Conservation (phyloP, 2,329 filamentous ascomycete species). For the Botryosphaeria agaves region DNA sequence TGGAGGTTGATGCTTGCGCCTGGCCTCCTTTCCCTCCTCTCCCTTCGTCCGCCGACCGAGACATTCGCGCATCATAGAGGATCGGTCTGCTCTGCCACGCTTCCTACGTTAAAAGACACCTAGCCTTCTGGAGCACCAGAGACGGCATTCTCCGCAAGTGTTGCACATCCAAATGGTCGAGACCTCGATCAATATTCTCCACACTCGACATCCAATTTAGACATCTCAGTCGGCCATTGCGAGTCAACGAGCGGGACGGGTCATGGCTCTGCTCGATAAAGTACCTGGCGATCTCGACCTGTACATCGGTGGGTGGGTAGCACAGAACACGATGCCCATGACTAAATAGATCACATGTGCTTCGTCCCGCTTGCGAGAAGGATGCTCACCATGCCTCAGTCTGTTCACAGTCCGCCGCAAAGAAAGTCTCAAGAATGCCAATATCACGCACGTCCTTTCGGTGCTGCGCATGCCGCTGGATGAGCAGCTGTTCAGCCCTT, state of each 20-base stretch:
- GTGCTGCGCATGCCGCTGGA: slow-evolving; percentile 48
- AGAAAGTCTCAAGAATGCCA: slow-evolving; percentile 48
- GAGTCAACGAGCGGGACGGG: background rate
- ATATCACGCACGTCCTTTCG: slow-evolving; percentile 84
- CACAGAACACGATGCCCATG: slow-evolving; percentile 1
- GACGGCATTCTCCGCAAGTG: no score
- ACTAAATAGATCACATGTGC: slow-evolving; percentile 4
- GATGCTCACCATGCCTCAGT: slow-evolving; percentile 25
- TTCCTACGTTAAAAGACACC: no score
- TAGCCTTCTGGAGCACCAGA: no score
- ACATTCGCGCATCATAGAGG: no score
- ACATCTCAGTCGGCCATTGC: background rate
- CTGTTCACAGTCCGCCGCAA: slow-evolving; percentile 63
- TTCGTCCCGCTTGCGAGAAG: background rate
- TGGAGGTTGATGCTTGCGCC: no score
- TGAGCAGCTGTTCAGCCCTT: slow-evolving; percentile 40
- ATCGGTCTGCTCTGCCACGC: no score
- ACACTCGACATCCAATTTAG: no score
- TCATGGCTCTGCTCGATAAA: slow-evolving; percentile 44
- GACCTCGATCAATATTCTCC: no score
- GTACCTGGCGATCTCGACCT: slow-evolving; percentile 53
- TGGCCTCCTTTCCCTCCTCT: no score
- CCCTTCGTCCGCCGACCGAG: no score
- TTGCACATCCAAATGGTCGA: no score
- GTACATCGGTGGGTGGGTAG: slow-evolving; percentile 60